Evolutionary conservation across 2,329 filamentous ascomycete species (phyloP).

Genomic region (Ceratocystis cacaofunesta): DNA sequence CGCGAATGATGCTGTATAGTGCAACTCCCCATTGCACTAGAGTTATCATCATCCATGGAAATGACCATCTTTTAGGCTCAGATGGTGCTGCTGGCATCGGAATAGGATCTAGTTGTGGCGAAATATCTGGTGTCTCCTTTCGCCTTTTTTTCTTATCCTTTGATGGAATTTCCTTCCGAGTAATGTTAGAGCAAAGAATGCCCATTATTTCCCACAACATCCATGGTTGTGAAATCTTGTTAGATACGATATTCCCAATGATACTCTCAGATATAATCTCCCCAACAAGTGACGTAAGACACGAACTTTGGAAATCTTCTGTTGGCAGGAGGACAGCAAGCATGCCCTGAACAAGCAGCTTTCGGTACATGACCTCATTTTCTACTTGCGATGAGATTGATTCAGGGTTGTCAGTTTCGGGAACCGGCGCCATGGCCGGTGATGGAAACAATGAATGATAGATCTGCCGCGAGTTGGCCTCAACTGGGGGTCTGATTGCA

Average conservation of each 20-base stretch:
- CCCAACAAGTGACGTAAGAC: constrained; percentile 65
- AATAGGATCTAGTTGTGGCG: neutral
- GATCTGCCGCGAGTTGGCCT: constrained; percentile 48
- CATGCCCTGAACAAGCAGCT: constrained; percentile 70
- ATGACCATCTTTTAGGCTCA: constrained; percentile 25
- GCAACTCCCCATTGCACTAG: constrained; percentile 40
- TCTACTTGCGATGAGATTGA: constrained; percentile 47
- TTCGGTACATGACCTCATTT: constrained; percentile 73
- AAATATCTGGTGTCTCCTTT: neutral
- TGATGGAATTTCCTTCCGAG: constrained; percentile 20
- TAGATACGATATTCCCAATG: constrained; percentile 64
- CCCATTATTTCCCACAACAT: constrained; percentile 73
- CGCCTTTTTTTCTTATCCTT: constrained; percentile 11
- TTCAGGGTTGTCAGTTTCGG: constrained; percentile 36
- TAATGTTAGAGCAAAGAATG: constrained; percentile 42
- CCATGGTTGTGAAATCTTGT: constrained; percentile 74
- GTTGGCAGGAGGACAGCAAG: constrained; percentile 76
- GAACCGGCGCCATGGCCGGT: constrained; percentile 65
- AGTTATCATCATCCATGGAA: constrained; percentile 39
- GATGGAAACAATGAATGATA: constrained; percentile 78
- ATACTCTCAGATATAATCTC: constrained; percentile 87
- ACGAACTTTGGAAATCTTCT: constrained; percentile 80
- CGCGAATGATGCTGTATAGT: constrained; percentile 48
- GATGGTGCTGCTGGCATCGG: neutral
- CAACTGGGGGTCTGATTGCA: constrained; percentile 42